Conservation (phyloP, 1,284 basidiomycete genomes). For the Ustilago vetiveriae region DNA sequence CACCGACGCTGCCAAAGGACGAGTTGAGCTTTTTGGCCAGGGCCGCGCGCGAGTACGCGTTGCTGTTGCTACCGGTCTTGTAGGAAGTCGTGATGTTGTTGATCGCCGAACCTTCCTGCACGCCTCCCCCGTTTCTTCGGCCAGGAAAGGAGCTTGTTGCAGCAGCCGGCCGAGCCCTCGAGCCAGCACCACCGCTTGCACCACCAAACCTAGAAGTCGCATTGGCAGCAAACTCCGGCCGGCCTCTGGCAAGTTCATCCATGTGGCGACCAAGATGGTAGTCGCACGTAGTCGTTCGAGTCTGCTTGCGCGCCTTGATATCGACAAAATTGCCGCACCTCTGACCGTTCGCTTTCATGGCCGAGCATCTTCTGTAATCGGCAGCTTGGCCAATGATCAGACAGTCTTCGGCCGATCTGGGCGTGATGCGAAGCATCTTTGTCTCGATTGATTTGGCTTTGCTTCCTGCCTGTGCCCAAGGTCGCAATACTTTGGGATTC, state of each 20-base stretch:
- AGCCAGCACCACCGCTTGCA: not conserved
- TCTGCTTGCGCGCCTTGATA: slow-evolving; percentile 29
- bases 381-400: slow-evolving; percentile 84
- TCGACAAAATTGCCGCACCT: slow-evolving; percentile 75
- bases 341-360: slow-evolving; percentile 77
- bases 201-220: slow-evolving; percentile 15
- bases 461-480: slow-evolving; percentile 69
- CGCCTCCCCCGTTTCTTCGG: slow-evolving; percentile 3
- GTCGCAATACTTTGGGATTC: slow-evolving; percentile 86
- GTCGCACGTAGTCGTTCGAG: slow-evolving; percentile 74
- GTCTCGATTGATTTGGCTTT: slow-evolving; percentile 44
- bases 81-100: slow-evolving; percentile 12
- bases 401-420: slow-evolving; percentile 80
- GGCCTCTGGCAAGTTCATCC: slow-evolving; percentile 75
- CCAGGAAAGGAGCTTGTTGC: slow-evolving; percentile 3
- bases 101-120: slow-evolving; percentile 13
- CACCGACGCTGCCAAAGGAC: slow-evolving; percentile 22
- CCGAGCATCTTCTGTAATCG: slow-evolving; percentile 85
- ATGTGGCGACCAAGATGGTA: slow-evolving; percentile 85
- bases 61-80: not conserved
- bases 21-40: slow-evolving; percentile 26
- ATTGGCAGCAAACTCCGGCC: slow-evolving; percentile 79
- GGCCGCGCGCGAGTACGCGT: not conserved
- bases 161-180: not conserved
- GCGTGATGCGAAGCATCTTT: slow-evolving; percentile 87